Base-by-base conservation (phyloP, 495 filamentous ascomycete species). In the Penicillium verhagenii region DNA sequence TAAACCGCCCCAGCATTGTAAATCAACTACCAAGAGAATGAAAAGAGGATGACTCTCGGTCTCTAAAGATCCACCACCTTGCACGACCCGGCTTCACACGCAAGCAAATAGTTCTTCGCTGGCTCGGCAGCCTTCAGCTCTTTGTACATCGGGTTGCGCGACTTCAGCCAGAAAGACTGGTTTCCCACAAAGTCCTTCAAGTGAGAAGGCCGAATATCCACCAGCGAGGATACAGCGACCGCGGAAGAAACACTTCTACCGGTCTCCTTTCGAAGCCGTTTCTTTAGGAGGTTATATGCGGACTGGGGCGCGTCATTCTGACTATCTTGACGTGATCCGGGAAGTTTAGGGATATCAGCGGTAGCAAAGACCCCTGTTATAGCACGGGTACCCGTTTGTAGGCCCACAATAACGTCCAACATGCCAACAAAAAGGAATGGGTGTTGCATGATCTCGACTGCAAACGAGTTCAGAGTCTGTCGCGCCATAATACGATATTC, bases 391-490 rank as follows among this genome's bases (percentile, higher is more conserved):
- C 79, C 81, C 43, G 83, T 76, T 21, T 87, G 86, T 3, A 96
- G 65, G 48, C 84, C 85, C 7, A 96, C 86, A 6, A 97, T 84
- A 2, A 81, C 81, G 20, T 84, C 81, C 69, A 97, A 75, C 58
- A 97, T 75, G 10, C 89, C 86, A 0, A 86, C 82, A 65, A 94
- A 97, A 9, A 96, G 75, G 76, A 90, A 92, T 0, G 94, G 94
- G 59, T 97, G 91, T 61, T 97, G 91, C 59, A 96, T 72, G 50
- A 96, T 84, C 70, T 97, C 94, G 0, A 89, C 85, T 48, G 93
- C 87, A 58, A 98, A 98, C 0, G 92, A 90, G 24, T 79, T 80
- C 51, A 88, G 83, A 3, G 91, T 97, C 61, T 87, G 80, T 43
- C 80, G 80, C 1, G 91, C 92, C 43, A 85, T 75, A 29, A 71